Evolutionary conservation across 2,329 filamentous ascomycete species (phyloP).

Genomic region (Thelonectria discophora): DNA sequence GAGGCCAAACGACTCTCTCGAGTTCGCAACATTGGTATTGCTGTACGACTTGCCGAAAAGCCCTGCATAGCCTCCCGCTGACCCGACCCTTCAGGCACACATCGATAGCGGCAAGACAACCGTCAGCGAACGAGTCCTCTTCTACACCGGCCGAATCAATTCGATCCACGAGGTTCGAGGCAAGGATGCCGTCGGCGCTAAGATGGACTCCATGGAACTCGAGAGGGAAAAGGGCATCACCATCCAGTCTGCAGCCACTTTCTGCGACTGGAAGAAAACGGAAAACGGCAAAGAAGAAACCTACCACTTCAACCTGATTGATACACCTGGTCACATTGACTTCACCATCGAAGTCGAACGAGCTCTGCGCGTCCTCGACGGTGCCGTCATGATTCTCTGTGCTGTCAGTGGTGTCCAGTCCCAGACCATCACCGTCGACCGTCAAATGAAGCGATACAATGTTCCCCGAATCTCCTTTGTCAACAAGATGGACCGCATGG

Average conservation of each 20-base stretch:
- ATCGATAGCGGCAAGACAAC: conserved; percentile 99
- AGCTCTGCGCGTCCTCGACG: conserved; percentile 92
- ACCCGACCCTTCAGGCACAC: conserved; percentile 71
- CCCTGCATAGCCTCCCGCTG: conserved; percentile 20
- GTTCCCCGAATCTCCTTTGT: conserved; percentile 95
- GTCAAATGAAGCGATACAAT: conserved; percentile 99
- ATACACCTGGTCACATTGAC: conserved; percentile 98
- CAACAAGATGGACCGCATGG: conserved; percentile 99
- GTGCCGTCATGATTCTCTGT: conserved; percentile 97
- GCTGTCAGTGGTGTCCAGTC: conserved; percentile 97
- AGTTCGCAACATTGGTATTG: conserved; percentile 98
- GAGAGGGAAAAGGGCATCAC: conserved; percentile 99
- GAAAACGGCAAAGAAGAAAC: conserved; percentile 85
- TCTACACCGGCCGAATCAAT: conserved; percentile 97
- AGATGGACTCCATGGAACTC: conserved; percentile 99
- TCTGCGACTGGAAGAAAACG: conserved; percentile 94
- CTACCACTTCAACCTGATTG: conserved; percentile 98
- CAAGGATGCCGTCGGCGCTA: conserved; percentile 93
- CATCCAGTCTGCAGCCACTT: conserved; percentile 97
- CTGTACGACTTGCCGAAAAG: conserved; percentile 60
- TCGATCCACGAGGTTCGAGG: conserved; percentile 96
- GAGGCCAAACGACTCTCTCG: conserved; percentile 81
- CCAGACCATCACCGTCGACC: conserved; percentile 97
- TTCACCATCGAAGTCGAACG: conserved; percentile 99
- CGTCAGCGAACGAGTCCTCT: conserved; percentile 93